Evolutionary conservation across 306 rosid genomes (phyloP).

Genomic region (Elaeagnus macrophylla): DNA sequence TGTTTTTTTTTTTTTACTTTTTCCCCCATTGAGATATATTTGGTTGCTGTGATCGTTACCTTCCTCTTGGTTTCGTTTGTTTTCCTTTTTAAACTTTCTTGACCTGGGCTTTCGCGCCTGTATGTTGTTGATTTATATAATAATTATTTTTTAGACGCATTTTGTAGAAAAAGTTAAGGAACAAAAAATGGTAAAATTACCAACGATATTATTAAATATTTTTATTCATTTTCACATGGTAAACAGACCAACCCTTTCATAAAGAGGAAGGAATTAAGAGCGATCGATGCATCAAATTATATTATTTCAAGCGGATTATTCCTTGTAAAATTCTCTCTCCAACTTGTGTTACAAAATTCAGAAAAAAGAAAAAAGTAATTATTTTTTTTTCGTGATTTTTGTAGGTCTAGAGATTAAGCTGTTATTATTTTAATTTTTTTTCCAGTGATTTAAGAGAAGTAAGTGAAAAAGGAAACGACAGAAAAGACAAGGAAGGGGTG

Average conservation of each 20-base stretch:
- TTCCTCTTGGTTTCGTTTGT: not conserved
- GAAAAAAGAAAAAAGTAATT: not conserved
- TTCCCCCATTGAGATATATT: not conserved
- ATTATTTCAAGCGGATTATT: conserved; percentile 7
- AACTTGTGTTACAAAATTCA: not conserved
- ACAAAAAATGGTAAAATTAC: not conserved
- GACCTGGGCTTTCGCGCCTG: too few species aligned
- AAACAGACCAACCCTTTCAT: conserved; percentile 7
- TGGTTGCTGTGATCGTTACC: not conserved
- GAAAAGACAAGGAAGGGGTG: not conserved
- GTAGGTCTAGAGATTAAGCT: conserved; percentile 9
- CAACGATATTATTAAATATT: too few species aligned
- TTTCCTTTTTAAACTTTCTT: not conserved
- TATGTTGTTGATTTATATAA: not conserved
- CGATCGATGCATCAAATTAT: conserved; percentile 10
- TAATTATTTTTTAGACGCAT: not conserved
- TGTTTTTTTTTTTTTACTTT: not conserved
- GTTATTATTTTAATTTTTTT: conserved; percentile 20
- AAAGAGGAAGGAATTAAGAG: conserved; percentile 3
- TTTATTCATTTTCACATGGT: conserved; percentile 11
- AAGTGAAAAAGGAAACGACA: conserved; percentile 14
- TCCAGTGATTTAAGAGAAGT: conserved; percentile 18
- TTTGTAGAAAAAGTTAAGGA: not conserved
- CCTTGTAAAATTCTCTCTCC: conserved; percentile 15
- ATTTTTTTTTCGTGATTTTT: conserved; percentile 9